Evolutionary conservation across 495 filamentous ascomycete species (phyloP), one percentile per base, ranked within the genome.

Genomic region (Xanthoparmelia taractica): DNA sequence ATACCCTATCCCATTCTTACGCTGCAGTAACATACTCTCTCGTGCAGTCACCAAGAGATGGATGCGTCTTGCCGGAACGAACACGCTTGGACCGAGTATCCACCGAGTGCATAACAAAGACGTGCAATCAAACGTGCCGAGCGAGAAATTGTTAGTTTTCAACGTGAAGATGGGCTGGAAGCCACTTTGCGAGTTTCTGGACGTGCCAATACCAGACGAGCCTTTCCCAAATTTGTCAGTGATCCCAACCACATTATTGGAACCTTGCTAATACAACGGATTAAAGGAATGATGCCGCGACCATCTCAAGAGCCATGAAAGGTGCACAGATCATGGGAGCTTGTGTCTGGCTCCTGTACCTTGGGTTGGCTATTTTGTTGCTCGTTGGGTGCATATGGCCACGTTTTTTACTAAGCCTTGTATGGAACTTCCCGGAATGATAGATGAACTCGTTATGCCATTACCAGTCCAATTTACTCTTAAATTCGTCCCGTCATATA

Each of bases 81-180:
- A 54, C 20, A 8, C 4, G 0, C 50, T 54, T 10, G 50, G 50
- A 54, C 29, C 29, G 17, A 10, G 6, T 2, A 33, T 54, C 50
- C 50, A 54, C 20, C 0, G 29, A 12, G 50, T 17, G 50, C 50
- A 54, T 33, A 34, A 54, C 17, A 2, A n/a, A 20, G 50, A 54
- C 2, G 50, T 34, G 27, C 2, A 20, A 25, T 2, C 29, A 3
- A 20, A 33, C 4, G 50, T 54, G 15, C 50, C 50, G 15, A 0
- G 29, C 17, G 50, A 52, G 50, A 54, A 54, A 8, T 10, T 54
- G 50, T 12, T 33, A 6, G 50, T 54, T 8, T 54, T 8, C 8
- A 54, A 54, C 3, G 50, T 54, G 15, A 33, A 54, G 17, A 54
- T 54, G 50, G 50, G 50, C 5, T 33, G 50, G 50, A n/a, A 54